Evolutionary conservation across 768 basidiomycete species (phyloP), one percentile per base, ranked within the genome.

Genomic region (Suillus alpinus): DNA sequence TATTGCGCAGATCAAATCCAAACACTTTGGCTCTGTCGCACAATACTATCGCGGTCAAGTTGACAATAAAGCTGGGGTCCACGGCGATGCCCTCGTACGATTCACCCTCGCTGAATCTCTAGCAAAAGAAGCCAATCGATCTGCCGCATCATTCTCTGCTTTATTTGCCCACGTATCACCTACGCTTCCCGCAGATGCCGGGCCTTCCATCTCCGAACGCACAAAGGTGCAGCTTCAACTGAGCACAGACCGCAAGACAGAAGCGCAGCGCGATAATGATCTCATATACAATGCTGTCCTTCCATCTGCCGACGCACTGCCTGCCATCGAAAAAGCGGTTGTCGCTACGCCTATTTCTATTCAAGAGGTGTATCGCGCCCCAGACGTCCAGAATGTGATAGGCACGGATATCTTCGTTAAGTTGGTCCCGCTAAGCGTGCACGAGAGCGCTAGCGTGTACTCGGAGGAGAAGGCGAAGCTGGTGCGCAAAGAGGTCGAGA

Each of bases 401-500:
- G 97, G 97, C 1, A 85, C 86, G 18, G 96, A 98, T 74, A 80
- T 98, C 58, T 99, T 99, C 73, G 71, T 86, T 62, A 82, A 87
- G 47, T 83, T 99, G 5, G 83, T 99, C 37, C 97, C 97, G 13
- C 78, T 99, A 47, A 91, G 91, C 66, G 94, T 99, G 6, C 95
- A 98, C 71, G 95, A 98, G 76, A 92, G 91, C 64, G 96, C 96
- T 14, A 92, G 89, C 61, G 87, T 99, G 14, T 99, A 99, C 73
- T 96, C 94, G 0, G 97, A 99, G 74, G 97, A 99, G 77, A 98
- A 98, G 77, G 97, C 96, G 23, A 98, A 99, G 74, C 71, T 92
- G 31, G 94, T 95, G 8, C 82, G 97, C 43, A 85, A 80, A 6
- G 95, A 98, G 72, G 91, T 90, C 8, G 96, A 98, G 78, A 85